These are phyloP conservation scores for Rutstroemia sp. DNA, from an alignment of 2,329 filamentous ascomycete species.

Conservation along the genomic window DNA sequence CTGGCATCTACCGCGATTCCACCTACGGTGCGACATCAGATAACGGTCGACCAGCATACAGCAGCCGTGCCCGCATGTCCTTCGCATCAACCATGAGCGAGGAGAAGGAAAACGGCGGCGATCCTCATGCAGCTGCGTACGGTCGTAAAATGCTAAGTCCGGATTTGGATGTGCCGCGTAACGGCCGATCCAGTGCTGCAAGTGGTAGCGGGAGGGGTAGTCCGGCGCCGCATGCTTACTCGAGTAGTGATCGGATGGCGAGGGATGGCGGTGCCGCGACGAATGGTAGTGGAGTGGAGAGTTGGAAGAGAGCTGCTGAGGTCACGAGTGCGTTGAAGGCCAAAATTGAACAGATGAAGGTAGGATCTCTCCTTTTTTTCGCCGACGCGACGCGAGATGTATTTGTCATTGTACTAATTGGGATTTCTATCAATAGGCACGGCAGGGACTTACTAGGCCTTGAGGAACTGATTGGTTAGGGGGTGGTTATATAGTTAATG, in stretches of 20 bases:
- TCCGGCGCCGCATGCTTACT: constrained; percentile 20
- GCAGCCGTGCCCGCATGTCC: constrained; percentile 37
- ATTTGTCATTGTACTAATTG: constrained; percentile 4
- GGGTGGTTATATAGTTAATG: constrained; percentile 2
- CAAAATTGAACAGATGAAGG: constrained; percentile 98
- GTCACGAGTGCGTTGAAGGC: constrained; percentile 97
- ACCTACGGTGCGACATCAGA: constrained; percentile 25
- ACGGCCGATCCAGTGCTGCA: constrained; percentile 26
- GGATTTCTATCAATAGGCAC: constrained; percentile 32
- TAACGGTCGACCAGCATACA: constrained; percentile 18
- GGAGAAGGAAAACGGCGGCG: constrained; percentile 67
- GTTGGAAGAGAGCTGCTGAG: constrained; percentile 94
- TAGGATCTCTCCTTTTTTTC: constrained; percentile 27
- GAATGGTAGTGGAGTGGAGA: constrained; percentile 62
- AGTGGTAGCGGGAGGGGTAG: constrained; percentile 29
- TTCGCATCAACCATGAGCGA: constrained; percentile 60
- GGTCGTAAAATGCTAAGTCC: constrained; percentile 28
- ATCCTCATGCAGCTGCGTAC: constrained; percentile 22
- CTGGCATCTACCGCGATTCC: constrained; percentile 50
- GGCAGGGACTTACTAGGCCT: constrained; percentile 43
- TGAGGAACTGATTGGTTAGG: not conserved
- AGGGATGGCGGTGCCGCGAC: constrained; percentile 23
- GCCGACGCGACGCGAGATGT: not conserved
- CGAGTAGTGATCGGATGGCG: constrained; percentile 24
- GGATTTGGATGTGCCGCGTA: constrained; percentile 24